Evolutionary conservation across 2,329 filamentous ascomycete species (phyloP).

Genomic region (Ophiostoma angusticollis): DNA sequence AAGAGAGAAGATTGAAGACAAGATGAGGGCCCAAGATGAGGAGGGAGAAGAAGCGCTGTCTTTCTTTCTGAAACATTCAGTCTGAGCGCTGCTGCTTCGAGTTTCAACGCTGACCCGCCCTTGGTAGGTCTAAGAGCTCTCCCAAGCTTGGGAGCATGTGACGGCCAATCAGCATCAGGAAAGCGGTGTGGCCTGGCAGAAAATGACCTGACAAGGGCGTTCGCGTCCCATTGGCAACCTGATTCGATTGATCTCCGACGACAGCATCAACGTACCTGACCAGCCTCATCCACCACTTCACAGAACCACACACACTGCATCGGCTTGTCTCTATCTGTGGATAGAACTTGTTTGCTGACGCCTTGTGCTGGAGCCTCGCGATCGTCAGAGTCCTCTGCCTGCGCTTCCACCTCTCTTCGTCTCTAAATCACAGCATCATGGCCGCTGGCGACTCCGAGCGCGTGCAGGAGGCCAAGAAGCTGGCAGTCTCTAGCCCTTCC

Average conservation of each 20-base stretch:
- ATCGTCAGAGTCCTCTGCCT: too few species aligned
- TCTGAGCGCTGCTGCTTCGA: neutral
- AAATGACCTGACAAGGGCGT: too few species aligned
- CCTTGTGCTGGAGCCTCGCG: too few species aligned
- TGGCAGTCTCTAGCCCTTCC: conserved; percentile 64
- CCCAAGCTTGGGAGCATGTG: conserved; percentile 5
- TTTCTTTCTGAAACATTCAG: conserved; percentile 4
- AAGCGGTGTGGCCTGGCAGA: too few species aligned
- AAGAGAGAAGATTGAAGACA: neutral
- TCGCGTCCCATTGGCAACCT: too few species aligned
- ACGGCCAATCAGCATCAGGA: conserved; percentile 2
- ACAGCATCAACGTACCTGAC: too few species aligned
- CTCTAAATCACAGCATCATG: conserved; percentile 25
- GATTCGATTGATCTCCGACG: too few species aligned
- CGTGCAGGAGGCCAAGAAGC: conserved; percentile 80
- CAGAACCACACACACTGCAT: too few species aligned
- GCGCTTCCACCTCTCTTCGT: neutral
- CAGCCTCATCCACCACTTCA: too few species aligned
- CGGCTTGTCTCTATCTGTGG: too few species aligned
- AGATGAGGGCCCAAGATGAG: neutral
- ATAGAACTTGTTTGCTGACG: too few species aligned
- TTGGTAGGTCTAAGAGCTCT: conserved; percentile 1
- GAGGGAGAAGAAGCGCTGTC: neutral
- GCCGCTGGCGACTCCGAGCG: conserved; percentile 46
- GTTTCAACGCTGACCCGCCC: conserved; percentile 5